Evolutionary conservation across 495 filamentous ascomycete genomes (phyloP).

Genomic region (Xylaria curta): DNA sequence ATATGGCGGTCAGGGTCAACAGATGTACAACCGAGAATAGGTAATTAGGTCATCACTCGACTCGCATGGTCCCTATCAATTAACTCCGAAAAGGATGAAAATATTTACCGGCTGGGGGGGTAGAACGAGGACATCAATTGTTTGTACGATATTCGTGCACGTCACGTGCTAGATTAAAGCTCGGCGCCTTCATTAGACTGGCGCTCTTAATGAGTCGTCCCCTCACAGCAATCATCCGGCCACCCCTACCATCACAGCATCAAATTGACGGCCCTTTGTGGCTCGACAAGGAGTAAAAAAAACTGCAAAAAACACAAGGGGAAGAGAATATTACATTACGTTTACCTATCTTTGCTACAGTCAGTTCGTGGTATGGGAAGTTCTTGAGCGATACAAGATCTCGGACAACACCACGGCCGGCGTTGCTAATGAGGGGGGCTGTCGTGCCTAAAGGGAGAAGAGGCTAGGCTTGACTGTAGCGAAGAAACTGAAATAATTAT

Average conservation of each 20-base stretch:
- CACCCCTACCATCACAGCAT: slow-evolving; percentile 4
- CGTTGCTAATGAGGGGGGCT: not conserved
- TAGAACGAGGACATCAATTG: slow-evolving; percentile 8
- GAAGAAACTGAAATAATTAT: slow-evolving; percentile 20
- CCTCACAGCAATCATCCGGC: not conserved
- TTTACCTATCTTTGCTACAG: slow-evolving; percentile 24
- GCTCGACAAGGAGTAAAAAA: not conserved
- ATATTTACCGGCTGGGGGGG: not conserved
- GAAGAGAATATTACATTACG: slow-evolving; percentile 20
- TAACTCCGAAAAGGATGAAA: not conserved
- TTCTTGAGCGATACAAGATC: not conserved
- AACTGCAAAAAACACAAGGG: not conserved
- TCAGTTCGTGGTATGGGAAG: slow-evolving; percentile 9
- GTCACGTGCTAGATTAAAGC: slow-evolving; percentile 19
- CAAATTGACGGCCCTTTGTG: not conserved
- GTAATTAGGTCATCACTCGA: slow-evolving; percentile 17
- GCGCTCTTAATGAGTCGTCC: slow-evolving; percentile 22
- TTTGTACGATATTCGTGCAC: slow-evolving; percentile 25
- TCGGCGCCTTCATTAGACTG: slow-evolving; percentile 16
- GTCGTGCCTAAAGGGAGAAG: not conserved
- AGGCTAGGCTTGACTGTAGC: not conserved
- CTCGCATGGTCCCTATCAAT: not conserved
- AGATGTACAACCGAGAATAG: slow-evolving; percentile 77
- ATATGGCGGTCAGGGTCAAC: slow-evolving; percentile 68
- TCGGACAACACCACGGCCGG: not conserved